Conservation (phyloP, 2,329 filamentous ascomycete species). For the Colletotrichum zoysiae region DNA sequence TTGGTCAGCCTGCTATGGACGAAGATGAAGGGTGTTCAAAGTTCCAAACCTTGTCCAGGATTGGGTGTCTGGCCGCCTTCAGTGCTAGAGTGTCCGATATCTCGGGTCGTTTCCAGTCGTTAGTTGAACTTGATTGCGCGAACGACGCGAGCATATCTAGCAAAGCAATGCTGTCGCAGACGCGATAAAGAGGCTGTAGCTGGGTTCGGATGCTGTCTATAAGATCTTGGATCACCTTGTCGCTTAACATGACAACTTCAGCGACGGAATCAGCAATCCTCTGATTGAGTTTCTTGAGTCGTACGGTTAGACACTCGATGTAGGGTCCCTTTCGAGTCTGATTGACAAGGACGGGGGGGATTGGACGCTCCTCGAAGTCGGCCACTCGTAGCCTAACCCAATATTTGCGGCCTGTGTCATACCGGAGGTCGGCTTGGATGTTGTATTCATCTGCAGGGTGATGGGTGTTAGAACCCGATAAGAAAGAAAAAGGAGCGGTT, state of each 20-base stretch:
- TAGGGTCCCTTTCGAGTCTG: constrained; percentile 76
- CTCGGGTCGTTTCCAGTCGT: constrained; percentile 73
- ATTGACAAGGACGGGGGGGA: constrained; percentile 84
- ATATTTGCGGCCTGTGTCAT: constrained; percentile 82
- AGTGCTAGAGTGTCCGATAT: constrained; percentile 78
- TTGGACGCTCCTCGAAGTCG: constrained; percentile 70
- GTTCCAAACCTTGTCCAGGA: constrained; percentile 73
- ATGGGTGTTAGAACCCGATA: not conserved
- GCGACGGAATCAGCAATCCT: constrained; percentile 84
- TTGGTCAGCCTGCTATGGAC: not conserved
- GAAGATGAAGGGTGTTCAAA: no score
- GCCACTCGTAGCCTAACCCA: constrained; percentile 75
- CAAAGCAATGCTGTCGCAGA: constrained; percentile 88
- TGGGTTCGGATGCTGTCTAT: constrained; percentile 78
- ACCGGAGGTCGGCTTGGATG: constrained; percentile 76
- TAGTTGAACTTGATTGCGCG: constrained; percentile 76
- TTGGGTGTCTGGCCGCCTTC: constrained; percentile 81
- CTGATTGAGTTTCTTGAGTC: constrained; percentile 83
- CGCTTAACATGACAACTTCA: constrained; percentile 86
- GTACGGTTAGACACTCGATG: constrained; percentile 89
- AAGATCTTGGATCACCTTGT: constrained; percentile 79
- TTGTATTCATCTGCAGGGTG: constrained; percentile 63
- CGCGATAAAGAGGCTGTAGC: constrained; percentile 80
- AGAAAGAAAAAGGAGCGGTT: not conserved
- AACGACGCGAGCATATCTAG: constrained; percentile 89